These are phyloP conservation scores for Solanum chacoense DNA, from an alignment of 305 asterid species.

Conservation along the genomic window DNA sequence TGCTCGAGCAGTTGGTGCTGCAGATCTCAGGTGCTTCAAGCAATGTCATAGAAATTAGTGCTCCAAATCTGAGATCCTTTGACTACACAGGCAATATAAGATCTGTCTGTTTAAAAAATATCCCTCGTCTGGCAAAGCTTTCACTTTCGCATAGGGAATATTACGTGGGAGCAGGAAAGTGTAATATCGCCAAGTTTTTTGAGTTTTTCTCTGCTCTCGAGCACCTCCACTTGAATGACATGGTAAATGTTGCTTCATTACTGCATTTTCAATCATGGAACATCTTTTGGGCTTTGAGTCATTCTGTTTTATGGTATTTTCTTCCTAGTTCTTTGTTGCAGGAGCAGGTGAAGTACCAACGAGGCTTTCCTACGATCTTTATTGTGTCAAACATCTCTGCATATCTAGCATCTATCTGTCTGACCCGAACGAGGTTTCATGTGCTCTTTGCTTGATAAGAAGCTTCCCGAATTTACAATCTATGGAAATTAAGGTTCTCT, in stretches of 20 bases:
- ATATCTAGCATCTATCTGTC: not conserved
- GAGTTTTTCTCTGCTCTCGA: conserved; percentile 3
- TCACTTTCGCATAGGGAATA: not conserved
- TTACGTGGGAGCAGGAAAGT: not conserved
- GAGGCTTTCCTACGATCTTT: not conserved
- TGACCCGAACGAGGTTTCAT: not conserved
- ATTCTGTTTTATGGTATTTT: not conserved
- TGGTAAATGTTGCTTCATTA: not conserved
- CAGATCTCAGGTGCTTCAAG: not conserved
- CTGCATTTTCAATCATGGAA: not conserved
- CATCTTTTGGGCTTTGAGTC: not conserved
- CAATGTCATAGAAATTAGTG: not conserved
- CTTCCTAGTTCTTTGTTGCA: not conserved
- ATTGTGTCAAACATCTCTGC: not conserved
- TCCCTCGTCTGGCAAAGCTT: not conserved
- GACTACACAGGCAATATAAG: not conserved
- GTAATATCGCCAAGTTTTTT: not conserved
- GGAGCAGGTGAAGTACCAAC: conserved; percentile 7
- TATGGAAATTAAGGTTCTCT: conserved; percentile 4
- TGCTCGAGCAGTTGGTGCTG: conserved; percentile 2
- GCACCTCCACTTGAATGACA: not conserved
- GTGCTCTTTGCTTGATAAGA: not conserved
- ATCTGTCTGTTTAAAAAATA: not conserved
- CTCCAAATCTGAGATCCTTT: conserved; percentile 5
- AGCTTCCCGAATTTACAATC: conserved; percentile 6